Percentiles rank a stretch among this genome's conserved stretches.
Conservation (phyloP, 768 basidiomycete species). For the Lactifluus hygrophoroides region DNA sequence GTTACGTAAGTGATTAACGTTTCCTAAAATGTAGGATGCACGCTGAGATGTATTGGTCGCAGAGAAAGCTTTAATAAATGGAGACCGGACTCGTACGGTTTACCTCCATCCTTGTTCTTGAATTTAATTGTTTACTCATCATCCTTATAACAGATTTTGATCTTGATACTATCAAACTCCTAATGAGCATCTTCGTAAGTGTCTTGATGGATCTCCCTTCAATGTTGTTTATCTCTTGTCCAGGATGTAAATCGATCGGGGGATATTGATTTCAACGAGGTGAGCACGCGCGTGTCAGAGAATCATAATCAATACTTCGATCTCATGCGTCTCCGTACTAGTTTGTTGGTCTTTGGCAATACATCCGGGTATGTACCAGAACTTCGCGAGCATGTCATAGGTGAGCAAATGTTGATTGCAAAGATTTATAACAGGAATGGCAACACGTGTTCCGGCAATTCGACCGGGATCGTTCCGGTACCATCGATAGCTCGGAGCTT, state of each 20-base stretch:
- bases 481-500: slow-evolving; percentile 66
- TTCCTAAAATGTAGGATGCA: neutral
- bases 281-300: slow-evolving; percentile 23
- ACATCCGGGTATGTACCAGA: slow-evolving; percentile 46
- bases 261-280: slow-evolving; percentile 73
- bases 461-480: slow-evolving; percentile 70
- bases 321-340: slow-evolving; percentile 8
- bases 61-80: slow-evolving; percentile 44
- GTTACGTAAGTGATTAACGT: slow-evolving; percentile 46
- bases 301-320: slow-evolving; percentile 11
- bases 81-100: slow-evolving; percentile 71
- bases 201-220: neutral
- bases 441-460: slow-evolving; percentile 77
- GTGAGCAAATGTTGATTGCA: neutral
- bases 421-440: slow-evolving; percentile 49
- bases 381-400: neutral
- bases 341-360: slow-evolving; percentile 78
- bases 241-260: slow-evolving; percentile 69
- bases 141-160: slow-evolving; percentile 51
- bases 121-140: neutral
- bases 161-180: slow-evolving; percentile 78
- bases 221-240: neutral
- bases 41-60: slow-evolving; percentile 21
- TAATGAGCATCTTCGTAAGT: slow-evolving; percentile 74
- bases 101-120: no score